phyloP scores from a whole-genome alignment of 768 basidiomycete species.

The Tricholoma sp. region DNA sequence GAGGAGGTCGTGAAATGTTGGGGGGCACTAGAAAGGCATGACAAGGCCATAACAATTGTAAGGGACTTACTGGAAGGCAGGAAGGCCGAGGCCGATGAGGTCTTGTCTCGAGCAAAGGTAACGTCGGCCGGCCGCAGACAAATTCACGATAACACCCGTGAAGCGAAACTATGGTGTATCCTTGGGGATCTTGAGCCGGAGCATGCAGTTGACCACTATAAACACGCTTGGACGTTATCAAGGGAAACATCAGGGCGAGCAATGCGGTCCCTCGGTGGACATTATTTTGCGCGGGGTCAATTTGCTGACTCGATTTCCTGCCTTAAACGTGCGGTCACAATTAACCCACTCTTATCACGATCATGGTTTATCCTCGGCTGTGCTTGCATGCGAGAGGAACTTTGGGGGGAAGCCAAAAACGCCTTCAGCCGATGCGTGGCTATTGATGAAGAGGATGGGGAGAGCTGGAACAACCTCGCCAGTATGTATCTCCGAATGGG shows the following conservation, averaged over 20 bases:
- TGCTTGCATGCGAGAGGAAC: constrained; percentile 72
- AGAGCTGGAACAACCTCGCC: constrained; percentile 98
- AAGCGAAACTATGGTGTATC: constrained; percentile 93
- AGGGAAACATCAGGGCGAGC: constrained; percentile 78
- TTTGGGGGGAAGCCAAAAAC: constrained; percentile 79
- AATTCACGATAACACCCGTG: constrained; percentile 57
- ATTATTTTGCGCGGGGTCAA: constrained; percentile 65
- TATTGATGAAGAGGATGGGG: constrained; percentile 93
- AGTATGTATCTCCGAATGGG: constrained; percentile 88
- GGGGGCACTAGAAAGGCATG: constrained; percentile 71
- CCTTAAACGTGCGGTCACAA: constrained; percentile 70
- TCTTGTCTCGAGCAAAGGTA: constrained; percentile 57
- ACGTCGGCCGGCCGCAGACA: constrained; percentile 35
- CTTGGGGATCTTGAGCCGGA: constrained; percentile 87
- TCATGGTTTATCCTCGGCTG: constrained; percentile 99
- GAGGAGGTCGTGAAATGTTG: constrained; percentile 92
- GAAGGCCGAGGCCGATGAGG: constrained; percentile 76
- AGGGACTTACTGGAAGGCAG: constrained; percentile 79
- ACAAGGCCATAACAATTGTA: constrained; percentile 77
- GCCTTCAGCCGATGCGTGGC: constrained; percentile 83
- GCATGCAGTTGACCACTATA: constrained; percentile 67
- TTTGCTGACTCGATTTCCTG: constrained; percentile 60
- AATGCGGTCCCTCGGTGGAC: constrained; percentile 86
- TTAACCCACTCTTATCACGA: constrained; percentile 83
- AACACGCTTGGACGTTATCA: constrained; percentile 81